Base-by-base conservation (phyloP, 345 rosid genomes). In the Raphanus raphanistrum region DNA sequence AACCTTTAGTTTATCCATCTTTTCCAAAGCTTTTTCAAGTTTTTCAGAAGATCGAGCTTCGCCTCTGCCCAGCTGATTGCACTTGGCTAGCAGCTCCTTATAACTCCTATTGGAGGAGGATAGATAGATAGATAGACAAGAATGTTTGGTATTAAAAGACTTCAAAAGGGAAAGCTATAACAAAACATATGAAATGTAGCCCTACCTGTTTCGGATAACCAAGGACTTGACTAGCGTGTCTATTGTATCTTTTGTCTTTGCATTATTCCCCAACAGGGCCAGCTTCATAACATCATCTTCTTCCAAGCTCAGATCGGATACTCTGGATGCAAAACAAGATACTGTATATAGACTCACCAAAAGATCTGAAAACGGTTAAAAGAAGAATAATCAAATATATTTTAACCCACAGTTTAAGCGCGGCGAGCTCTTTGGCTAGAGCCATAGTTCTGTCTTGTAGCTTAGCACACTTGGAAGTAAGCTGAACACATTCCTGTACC, bases 371-470 rank as follows among this genome's bases (percentile, higher is more conserved):
- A 0, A 70, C 6, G 4, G 11, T 13, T 3, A 71, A 55, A 32
- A 59, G 38, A 69, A 29, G 1, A 45, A 71, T 63, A 72, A 0
- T 0, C 57, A 43, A 52, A 35, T 7, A 35, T 58, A 4, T 33
- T 13, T 43, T 4, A 17, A 77, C 91, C 55, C 76, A 91, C 99
- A 95, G 68, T 86, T 91, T 95, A 54, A 95, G 88, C 16, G 95
- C 84, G 7, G 96, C 94, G 41, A 95, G 90, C 86, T 95, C 97
- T 83, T 95, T 91, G 66, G 96, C 98, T 58, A 92, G 79, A 13
- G 93, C 92, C 88, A 90, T 82, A 69, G 80, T 91, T 77, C 85
- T 88, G 58, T 92, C 91, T 33, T 91, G 83, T 76, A 89, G 80
- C 85, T 80, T 88, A 52, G 74, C 70, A 78, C 87, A 76, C 78